A percentile compares a stretch with the other conserved stretches of the same genome.
Conservation (phyloP, 176 grass and related monocot species). For the Eremochloa ophiuroides region DNA sequence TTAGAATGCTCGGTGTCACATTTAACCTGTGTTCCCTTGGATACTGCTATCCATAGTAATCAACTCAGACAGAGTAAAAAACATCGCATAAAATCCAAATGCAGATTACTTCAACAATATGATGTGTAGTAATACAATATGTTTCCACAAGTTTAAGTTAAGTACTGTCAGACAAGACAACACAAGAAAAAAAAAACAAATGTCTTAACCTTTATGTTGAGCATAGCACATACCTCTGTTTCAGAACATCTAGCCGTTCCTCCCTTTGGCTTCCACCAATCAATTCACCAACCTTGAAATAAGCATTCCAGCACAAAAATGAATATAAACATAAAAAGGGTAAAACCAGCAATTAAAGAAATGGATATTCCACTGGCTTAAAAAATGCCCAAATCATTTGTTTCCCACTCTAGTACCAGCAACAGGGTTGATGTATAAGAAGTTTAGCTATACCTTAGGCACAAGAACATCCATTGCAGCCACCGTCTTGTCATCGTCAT, state of each 20-base stretch:
- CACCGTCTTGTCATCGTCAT: slow-evolving; percentile 86
- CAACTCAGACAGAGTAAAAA: background rate
- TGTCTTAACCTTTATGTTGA: background rate
- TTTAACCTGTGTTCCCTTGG: background rate
- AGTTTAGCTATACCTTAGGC: slow-evolving; percentile 58
- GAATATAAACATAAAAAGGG: background rate
- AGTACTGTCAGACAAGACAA: background rate
- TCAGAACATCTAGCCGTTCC: slow-evolving; percentile 74
- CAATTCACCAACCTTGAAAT: slow-evolving; percentile 83
- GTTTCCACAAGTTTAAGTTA: background rate
- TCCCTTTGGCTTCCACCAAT: slow-evolving; percentile 99
- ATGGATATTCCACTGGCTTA: background rate
- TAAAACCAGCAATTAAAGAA: background rate
- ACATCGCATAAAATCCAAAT: background rate
- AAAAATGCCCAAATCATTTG: background rate
- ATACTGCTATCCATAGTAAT: background rate
- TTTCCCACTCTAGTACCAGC: background rate
- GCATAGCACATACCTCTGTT: slow-evolving; percentile 48
- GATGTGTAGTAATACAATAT: background rate
- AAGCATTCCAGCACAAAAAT: slow-evolving; percentile 25
- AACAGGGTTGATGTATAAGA: background rate
- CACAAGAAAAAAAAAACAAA: background rate
- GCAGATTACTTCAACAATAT: background rate
- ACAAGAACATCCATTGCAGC: slow-evolving; percentile 99
- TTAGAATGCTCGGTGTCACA: background rate